phyloP scores from a whole-genome alignment of 768 basidiomycete species.

The Psilocybe tampanensis region DNA sequence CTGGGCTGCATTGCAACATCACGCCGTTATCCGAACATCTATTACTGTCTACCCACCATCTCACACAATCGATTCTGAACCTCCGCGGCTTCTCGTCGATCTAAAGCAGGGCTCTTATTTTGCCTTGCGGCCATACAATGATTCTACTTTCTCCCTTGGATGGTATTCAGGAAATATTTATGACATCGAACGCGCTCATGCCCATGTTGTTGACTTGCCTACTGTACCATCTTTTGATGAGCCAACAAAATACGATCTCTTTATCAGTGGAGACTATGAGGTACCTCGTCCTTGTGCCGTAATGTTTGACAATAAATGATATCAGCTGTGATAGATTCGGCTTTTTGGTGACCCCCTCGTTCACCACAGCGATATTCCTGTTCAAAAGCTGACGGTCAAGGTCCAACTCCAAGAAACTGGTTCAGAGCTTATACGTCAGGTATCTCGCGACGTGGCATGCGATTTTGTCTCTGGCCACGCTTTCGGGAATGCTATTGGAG shows the following conservation, averaged over 20 bases:
- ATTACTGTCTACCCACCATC: constrained; percentile 58
- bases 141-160: constrained; percentile 31
- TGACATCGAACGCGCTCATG: constrained; percentile 53
- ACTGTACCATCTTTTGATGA: constrained; percentile 36
- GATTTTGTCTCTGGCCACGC: constrained; percentile 78
- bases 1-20: constrained; percentile 86
- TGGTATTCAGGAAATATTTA: constrained; percentile 95
- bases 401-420: constrained; percentile 41
- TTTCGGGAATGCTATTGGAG: constrained; percentile 70
- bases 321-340: constrained; percentile 54
- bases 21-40: constrained; percentile 66
- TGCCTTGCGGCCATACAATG: constrained; percentile 54
- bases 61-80: constrained; percentile 2
- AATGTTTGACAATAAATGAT: background rate
- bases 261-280: constrained; percentile 86
- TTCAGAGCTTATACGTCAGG: constrained; percentile 39
- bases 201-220: constrained; percentile 53
- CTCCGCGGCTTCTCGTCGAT: constrained; percentile 57
- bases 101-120: constrained; percentile 79
- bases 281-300: constrained; percentile 28
- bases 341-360: constrained; percentile 77
- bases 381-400: constrained; percentile 55
- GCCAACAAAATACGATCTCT: constrained; percentile 64
- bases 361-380: constrained; percentile 45
- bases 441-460: constrained; percentile 56